These are phyloP conservation scores for Yamadazyma jaroonii DNA, from an alignment of 1,139 yeast genomes.

Conservation along the genomic window DNA sequence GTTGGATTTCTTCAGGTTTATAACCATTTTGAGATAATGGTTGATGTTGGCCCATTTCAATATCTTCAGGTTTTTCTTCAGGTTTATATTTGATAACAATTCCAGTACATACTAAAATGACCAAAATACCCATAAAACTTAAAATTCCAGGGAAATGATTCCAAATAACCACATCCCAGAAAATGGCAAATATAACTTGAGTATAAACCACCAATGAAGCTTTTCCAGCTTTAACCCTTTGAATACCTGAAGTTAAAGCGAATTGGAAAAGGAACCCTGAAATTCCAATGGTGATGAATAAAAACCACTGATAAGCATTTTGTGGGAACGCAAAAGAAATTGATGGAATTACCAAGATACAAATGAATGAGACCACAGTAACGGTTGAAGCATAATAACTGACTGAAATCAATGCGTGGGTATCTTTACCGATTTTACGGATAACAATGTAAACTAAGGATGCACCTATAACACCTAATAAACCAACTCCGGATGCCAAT, in stretches of 20 bases:
- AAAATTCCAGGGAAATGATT: conserved; percentile 68
- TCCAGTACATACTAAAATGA: conserved; percentile 67
- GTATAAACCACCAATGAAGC: conserved; percentile 75
- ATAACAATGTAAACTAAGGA: conserved; percentile 69
- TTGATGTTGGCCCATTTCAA: conserved; percentile 5
- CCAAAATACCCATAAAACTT: conserved; percentile 64
- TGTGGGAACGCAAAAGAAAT: conserved; percentile 61
- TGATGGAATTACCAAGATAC: conserved; percentile 57
- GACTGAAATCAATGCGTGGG: conserved; percentile 79
- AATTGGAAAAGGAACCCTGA: conserved; percentile 84
- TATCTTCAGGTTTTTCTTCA: conserved; percentile 7
- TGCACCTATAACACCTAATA: conserved; percentile 71
- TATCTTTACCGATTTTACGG: conserved; percentile 70
- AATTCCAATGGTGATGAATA: conserved; percentile 61
- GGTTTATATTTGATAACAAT: conserved; percentile 55
- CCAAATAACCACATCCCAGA: conserved; percentile 74
- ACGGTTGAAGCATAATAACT: conserved; percentile 70
- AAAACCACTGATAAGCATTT: conserved; percentile 58
- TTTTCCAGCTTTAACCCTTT: conserved; percentile 75
- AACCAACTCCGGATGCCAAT: conserved; percentile 63
- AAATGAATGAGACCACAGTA: conserved; percentile 51
- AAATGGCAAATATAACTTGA: conserved; percentile 73
- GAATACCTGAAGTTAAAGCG: conserved; percentile 77
- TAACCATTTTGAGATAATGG: conserved; percentile 16
- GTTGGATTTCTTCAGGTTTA: conserved; percentile 19